Percentiles rank a stretch among this genome's conserved stretches.
These are phyloP conservation scores for Wallacemonas collosoma DNA, from an alignment of 208 protist species.

Conservation along the genomic window DNA sequence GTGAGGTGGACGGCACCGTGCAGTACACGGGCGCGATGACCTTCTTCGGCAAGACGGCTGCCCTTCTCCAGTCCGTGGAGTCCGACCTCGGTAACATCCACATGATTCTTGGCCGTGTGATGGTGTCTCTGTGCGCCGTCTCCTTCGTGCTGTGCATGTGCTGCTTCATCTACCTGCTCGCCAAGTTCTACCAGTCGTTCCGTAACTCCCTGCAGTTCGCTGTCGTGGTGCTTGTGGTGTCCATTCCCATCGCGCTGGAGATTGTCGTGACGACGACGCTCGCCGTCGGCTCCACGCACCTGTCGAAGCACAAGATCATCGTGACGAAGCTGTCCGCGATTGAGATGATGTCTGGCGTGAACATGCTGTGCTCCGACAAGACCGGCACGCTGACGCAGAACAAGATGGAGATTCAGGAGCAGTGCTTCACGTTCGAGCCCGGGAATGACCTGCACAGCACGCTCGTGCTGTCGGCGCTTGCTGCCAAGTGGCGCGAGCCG, in stretches of 20 bases:
- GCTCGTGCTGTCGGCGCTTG: conserved; percentile 79
- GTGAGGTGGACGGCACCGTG: conserved; percentile 76
- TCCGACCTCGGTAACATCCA: conserved; percentile 77
- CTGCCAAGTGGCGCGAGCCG: conserved; percentile 91
- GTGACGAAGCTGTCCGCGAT: conserved; percentile 94
- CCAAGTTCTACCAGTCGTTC: conserved; percentile 65
- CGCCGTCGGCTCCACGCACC: conserved; percentile 88
- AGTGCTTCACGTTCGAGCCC: conserved; percentile 74
- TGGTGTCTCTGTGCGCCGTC: conserved; percentile 61
- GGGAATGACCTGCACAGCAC: conserved; percentile 58
- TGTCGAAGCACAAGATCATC: conserved; percentile 94
- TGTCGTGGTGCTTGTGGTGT: conserved; percentile 92
- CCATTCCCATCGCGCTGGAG: conserved; percentile 90
- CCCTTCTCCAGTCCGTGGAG: conserved; percentile 84
- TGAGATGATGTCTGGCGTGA: conserved; percentile 90
- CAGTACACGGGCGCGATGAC: conserved; percentile 91
- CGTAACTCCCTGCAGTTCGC: conserved; percentile 71
- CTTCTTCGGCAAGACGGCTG: conserved; percentile 94
- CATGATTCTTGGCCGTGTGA: conserved; percentile 64
- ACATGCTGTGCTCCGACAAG: conserved; percentile 95
- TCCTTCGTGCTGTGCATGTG: conserved; percentile 71
- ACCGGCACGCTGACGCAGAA: conserved; percentile 95
- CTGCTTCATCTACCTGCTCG: conserved; percentile 83
- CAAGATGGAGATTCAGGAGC: conserved; percentile 88
- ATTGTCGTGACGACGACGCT: conserved; percentile 89